phyloP scores from a whole-genome alignment of 1,284 basidiomycete genomes.

The Ustilago trichophora region DNA sequence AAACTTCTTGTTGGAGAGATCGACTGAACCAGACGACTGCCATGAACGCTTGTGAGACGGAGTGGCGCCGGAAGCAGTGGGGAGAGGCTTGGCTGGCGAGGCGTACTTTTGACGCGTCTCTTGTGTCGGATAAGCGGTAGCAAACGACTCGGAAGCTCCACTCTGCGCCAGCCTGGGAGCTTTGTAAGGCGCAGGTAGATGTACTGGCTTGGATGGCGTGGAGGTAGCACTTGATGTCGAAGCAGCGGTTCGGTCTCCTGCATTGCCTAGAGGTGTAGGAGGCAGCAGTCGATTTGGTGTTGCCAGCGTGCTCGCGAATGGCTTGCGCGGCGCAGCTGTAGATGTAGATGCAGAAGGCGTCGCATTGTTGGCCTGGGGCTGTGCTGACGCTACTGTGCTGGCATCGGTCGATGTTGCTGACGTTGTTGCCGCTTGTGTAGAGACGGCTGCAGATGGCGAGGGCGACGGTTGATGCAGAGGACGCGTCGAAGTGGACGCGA shows the following conservation, averaged over 20 bases:
- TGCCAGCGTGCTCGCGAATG: conserved; percentile 10
- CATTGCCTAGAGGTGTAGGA: conserved; percentile 30
- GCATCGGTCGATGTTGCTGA: not conserved
- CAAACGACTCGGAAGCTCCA: conserved; percentile 41
- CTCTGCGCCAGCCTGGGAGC: conserved; percentile 21
- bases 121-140: conserved; percentile 45
- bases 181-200: conserved; percentile 40
- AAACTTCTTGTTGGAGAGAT: conserved; percentile 36
- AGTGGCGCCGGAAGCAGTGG: conserved; percentile 5
- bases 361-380: conserved; percentile 1
- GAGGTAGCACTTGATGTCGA: conserved; percentile 2
- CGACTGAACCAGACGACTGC: conserved; percentile 21
- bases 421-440: not conserved
- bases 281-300: conserved; percentile 29
- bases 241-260: conserved; percentile 8
- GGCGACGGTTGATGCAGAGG: conserved; percentile 10
- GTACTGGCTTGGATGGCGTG: conserved; percentile 11
- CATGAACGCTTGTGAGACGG: conserved; percentile 34
- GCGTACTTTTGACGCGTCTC: conserved; percentile 52
- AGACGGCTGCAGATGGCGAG: conserved; percentile 3
- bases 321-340: conserved; percentile 1
- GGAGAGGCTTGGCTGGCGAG: conserved; percentile 38
- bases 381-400: not conserved
- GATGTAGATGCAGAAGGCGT: conserved; percentile 3
- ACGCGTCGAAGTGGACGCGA: conserved; percentile 35